phyloP scores from a whole-genome alignment of 2,329 filamentous ascomycete species.

The Simplicillium sp. region DNA sequence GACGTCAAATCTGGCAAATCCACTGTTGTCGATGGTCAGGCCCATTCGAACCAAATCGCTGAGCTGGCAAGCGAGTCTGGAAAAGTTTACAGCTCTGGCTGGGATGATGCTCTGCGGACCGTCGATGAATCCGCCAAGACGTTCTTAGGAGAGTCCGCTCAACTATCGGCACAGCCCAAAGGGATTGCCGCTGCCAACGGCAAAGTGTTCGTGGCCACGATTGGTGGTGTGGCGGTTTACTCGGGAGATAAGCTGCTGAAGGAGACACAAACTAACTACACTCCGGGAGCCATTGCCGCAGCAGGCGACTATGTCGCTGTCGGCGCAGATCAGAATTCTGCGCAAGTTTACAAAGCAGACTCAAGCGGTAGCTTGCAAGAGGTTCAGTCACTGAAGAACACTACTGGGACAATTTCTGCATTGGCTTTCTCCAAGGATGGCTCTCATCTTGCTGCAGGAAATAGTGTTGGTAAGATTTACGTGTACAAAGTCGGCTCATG shows the following conservation, averaged over 20 bases:
- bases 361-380: slow-evolving; percentile 45
- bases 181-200: slow-evolving; percentile 49
- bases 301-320: slow-evolving; percentile 61
- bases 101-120: slow-evolving; percentile 84
- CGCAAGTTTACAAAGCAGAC: slow-evolving; percentile 60
- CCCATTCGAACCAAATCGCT: slow-evolving; percentile 78
- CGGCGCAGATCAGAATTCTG: slow-evolving; percentile 62
- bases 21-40: slow-evolving; percentile 64
- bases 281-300: slow-evolving; percentile 64
- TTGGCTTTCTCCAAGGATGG: slow-evolving; percentile 77
- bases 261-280: slow-evolving; percentile 48
- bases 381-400: slow-evolving; percentile 51
- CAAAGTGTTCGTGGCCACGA: slow-evolving; percentile 48
- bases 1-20: slow-evolving; percentile 62
- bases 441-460: slow-evolving; percentile 71
- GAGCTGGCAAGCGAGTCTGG: slow-evolving; percentile 57
- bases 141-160: slow-evolving; percentile 59
- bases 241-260: slow-evolving; percentile 52
- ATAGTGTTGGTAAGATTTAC: slow-evolving; percentile 76
- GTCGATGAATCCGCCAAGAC: slow-evolving; percentile 66
- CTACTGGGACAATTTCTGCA: slow-evolving; percentile 63
- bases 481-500: slow-evolving; percentile 58
- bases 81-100: slow-evolving; percentile 76
- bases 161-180: slow-evolving; percentile 73
- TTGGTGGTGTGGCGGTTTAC: slow-evolving; percentile 42